Evolutionary conservation across 1,139 yeast species (phyloP).

Genomic region (Debaryomyces fabryi): DNA sequence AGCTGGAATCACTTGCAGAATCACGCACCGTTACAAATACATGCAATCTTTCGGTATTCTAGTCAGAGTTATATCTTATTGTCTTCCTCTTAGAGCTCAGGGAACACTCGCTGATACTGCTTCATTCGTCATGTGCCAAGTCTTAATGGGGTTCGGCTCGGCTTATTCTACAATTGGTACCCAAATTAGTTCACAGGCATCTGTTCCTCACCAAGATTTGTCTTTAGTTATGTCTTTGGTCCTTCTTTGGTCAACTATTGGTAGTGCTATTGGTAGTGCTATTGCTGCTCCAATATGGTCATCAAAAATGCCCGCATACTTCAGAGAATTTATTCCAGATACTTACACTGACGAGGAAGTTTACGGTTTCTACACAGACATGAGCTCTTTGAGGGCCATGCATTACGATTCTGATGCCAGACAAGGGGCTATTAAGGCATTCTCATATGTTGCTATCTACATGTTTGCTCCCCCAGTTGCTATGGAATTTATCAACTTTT

Average conservation of each 20-base stretch:
- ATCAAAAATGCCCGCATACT: conserved; percentile 34
- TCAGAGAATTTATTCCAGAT: conserved; percentile 26
- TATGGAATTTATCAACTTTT: conserved; percentile 25
- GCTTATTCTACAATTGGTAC: conserved; percentile 34
- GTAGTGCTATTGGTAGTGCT: conserved; percentile 47
- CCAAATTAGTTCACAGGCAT: conserved; percentile 35
- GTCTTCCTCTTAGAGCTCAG: conserved; percentile 23
- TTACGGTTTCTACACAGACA: conserved; percentile 18
- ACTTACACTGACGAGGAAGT: conserved; percentile 18
- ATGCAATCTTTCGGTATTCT: conserved; percentile 30
- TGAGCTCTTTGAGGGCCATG: conserved; percentile 18
- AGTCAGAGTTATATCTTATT: conserved; percentile 31
- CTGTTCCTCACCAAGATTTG: conserved; percentile 49
- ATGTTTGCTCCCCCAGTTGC: conserved; percentile 28
- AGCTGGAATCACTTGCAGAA: conserved; percentile 30
- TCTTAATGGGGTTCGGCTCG: conserved; percentile 34
- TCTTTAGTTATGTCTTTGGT: conserved; percentile 47
- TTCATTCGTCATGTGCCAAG: conserved; percentile 22
- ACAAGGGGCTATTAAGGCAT: conserved; percentile 32
- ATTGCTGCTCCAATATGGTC: conserved; percentile 55
- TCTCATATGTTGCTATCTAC: conserved; percentile 23
- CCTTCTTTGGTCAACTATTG: conserved; percentile 44
- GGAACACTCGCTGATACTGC: conserved; percentile 22
- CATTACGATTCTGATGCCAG: conserved; percentile 26
- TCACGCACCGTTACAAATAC: conserved; percentile 33